Base-by-base conservation (phyloP, 441 rosid genomes). In the Erodium texanum region DNA sequence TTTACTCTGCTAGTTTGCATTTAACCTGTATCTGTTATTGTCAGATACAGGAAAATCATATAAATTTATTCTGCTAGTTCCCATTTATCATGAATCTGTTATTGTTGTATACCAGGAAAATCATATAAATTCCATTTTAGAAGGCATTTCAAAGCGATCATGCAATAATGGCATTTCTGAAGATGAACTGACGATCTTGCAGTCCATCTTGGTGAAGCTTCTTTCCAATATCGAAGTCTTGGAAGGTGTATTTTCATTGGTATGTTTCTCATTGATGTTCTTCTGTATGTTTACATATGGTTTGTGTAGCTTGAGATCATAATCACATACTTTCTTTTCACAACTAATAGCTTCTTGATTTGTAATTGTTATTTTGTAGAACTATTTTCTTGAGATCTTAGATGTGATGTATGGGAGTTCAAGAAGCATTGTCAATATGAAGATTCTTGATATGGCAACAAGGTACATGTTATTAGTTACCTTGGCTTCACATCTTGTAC, bases 151-250 rank as follows among this genome's bases (percentile, higher is more conserved):
- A 73, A 75, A 74, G 70, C 79, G 81, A 74, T 82, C 82, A 68
- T 68, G 70, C 45, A 72, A 76, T 68, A 81, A 82, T 73, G 89
- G 78, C 74, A 81, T 86, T 36, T 74, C 72, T 69, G 96, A 89
- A 72, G 86, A 86, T 79, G 97, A 87, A 75, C 84, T 85, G 63
- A 81, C 70, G 70, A 77, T 79, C 77, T 75, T 93, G 90, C 89
- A 89, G 77, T 89, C 96, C 72, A 83, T 90, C 67, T 79, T 93
- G 74, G 73, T 81, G 84, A 90, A 89, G 84, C 78, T 93, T 72
- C 88, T 93, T 68, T 82, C 88, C 72, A 85, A 85, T 83, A 80
- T 83, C 64, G 79, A 82, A 77, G 83, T 86, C 73, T 78, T 89
- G 74, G 83, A 86, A 65, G 77, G 73, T 59, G 76, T 89, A 62